Evolutionary conservation across 345 rosid species (phyloP), one percentile per base, ranked within the genome.

Genomic region (Microthlaspi erraticum): DNA sequence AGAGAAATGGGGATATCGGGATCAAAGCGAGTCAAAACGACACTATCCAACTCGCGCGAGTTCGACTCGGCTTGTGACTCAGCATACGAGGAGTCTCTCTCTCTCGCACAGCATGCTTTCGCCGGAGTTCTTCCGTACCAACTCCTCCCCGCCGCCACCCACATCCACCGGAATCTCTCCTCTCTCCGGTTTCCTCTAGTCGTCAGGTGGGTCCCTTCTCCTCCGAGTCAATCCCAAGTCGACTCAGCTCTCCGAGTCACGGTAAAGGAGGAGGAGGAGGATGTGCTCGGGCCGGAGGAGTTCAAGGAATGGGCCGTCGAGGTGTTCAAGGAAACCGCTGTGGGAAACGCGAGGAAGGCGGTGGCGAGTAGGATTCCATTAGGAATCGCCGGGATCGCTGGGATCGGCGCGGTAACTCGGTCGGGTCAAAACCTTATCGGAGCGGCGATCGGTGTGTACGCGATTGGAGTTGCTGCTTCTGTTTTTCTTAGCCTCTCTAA

Each of bases 101-200:
- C 89, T 37, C 83, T 90, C 1, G 77, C 92, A 12, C 89, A 90
- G 46, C 91, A 78, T 75, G 89, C 88, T 76, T 88, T 90, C 82
- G 49, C 62, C 26, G 97, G 97, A 14, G 88, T 90, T 71, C 81
- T 84, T 62, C 88, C 88, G 1, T 87, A 87, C 81, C 98, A 92
- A 64, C 94, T 93, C 65, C 53, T 67, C 37, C 60, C 88, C 34
- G 96, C 98, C 78, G 82, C 91, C 73, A 56, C 70, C 7, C 81
- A 82, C 71, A 82, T 90, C 82, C 88, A 88, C 78, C 72, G 80
- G 53, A 42, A 78, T 43, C 83, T 80, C 54, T 66, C 78, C 45
- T 31, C 73, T 73, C 48, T 51, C 48, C 57, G 72, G 0, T 68
- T 48, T 52, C 82, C 89, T 23, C 78, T 84, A 34, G 45, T 87